Conservation (phyloP, 257 asterid genomes). For the Solanum bulbocastanum region DNA sequence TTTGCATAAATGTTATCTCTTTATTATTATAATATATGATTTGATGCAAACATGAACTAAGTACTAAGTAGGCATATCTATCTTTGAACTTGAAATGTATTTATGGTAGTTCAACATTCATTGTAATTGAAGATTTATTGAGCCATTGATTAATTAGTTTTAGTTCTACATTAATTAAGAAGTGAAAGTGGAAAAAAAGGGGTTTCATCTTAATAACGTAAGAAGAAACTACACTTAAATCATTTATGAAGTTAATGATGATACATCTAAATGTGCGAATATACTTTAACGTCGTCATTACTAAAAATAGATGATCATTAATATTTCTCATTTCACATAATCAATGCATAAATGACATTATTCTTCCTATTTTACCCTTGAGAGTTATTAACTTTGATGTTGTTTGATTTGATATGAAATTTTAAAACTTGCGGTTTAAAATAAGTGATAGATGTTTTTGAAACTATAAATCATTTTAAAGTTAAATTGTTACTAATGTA, state of each 20-base stretch:
- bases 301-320: background rate
- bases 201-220: background rate
- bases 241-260: background rate
- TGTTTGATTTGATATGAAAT: too few relatives aligned
- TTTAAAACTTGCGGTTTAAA: too few relatives aligned
- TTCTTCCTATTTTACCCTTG: background rate
- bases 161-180: background rate
- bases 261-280: background rate
- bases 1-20: background rate
- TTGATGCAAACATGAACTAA: background rate
- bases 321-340: too few relatives aligned
- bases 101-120: background rate
- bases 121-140: background rate
- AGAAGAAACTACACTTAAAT: background rate
- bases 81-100: background rate
- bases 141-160: background rate
- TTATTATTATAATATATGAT: background rate
- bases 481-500: too few relatives aligned
- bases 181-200: background rate
- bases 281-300: too few relatives aligned
- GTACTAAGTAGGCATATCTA: background rate
- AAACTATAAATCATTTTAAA: too few relatives aligned
- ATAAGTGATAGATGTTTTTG: too few relatives aligned
- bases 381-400: too few relatives aligned
- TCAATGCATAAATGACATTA: background rate